phyloP scores from a whole-genome alignment of 2,329 filamentous ascomycete species.

The Sarocladium brachiariae region DNA sequence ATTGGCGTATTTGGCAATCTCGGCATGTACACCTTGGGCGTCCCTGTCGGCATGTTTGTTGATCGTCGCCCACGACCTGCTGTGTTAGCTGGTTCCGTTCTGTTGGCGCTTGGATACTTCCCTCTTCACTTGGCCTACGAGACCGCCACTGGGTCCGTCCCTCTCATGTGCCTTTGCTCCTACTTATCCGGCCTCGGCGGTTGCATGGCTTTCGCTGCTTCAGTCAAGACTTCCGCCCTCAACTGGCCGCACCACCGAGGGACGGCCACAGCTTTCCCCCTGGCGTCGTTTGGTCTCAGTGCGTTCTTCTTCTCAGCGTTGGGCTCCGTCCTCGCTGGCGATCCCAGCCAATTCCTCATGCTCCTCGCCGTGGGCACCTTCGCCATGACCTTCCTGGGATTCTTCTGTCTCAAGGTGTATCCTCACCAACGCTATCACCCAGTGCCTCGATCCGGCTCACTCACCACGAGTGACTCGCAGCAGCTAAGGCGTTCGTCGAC shows the following conservation, averaged over 20 bases:
- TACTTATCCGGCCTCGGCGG: conserved; percentile 83
- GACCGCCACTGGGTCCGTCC: conserved; percentile 52
- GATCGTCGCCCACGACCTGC: conserved; percentile 74
- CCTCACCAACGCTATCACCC: conserved; percentile 51
- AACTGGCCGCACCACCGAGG: conserved; percentile 91
- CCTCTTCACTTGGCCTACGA: conserved; percentile 76
- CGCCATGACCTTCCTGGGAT: conserved; percentile 64
- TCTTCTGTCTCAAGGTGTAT: conserved; percentile 78
- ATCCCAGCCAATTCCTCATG: conserved; percentile 74
- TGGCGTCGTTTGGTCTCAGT: conserved; percentile 89
- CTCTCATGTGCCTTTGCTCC: conserved; percentile 69
- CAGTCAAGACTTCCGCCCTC: conserved; percentile 79
- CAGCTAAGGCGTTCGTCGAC: conserved; percentile 35
- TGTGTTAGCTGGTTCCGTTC: conserved; percentile 65
- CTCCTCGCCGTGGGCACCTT: conserved; percentile 76
- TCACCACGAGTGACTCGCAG: conserved; percentile 22
- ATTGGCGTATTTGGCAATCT: conserved; percentile 82
- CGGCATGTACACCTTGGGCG: conserved; percentile 88
- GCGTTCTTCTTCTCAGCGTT: conserved; percentile 92
- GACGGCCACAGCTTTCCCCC: conserved; percentile 86
- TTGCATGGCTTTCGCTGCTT: conserved; percentile 81
- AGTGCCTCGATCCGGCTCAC: conserved; percentile 27
- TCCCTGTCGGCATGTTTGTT: conserved; percentile 82
- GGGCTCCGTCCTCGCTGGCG: conserved; percentile 71
- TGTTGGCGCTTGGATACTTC: conserved; percentile 76